These are phyloP conservation scores for Rhytidiadelphus loreus DNA, from an alignment of 225 moss, liverwort and hornwort genomes.

Conservation along the genomic window DNA sequence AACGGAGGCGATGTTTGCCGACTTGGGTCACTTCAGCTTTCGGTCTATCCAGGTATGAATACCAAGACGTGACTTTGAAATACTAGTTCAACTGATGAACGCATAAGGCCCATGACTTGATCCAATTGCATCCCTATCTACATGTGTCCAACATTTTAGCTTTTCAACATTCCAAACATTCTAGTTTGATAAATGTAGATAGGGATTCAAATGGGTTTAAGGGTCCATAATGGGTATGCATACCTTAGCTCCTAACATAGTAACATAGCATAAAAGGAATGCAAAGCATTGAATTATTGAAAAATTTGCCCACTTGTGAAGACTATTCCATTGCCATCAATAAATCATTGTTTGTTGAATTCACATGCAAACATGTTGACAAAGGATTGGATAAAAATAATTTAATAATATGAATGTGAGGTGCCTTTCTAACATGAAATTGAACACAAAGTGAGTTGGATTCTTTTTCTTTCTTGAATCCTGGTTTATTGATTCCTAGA, in stretches of 20 bases:
- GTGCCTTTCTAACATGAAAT: background rate
- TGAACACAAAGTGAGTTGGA: background rate
- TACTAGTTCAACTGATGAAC: background rate
- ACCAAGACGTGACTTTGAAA: background rate
- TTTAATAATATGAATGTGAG: background rate
- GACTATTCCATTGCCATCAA: background rate
- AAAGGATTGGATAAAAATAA: background rate
- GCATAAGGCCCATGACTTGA: background rate
- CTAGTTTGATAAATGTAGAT: background rate
- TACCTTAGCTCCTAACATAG: background rate
- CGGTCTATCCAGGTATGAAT: conserved; percentile 66
- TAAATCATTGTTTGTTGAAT: background rate
- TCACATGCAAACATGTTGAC: background rate
- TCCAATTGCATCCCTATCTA: background rate
- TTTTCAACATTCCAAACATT: background rate
- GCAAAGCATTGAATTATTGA: rapidly evolving
- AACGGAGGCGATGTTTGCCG: conserved; percentile 90
- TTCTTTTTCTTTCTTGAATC: background rate
- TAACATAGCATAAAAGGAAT: background rate
- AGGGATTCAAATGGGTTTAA: background rate
- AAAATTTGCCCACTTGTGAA: background rate
- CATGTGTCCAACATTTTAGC: background rate
- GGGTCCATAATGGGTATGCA: background rate
- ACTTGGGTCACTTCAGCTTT: conserved; percentile 83
- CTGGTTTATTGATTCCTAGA: background rate